These are phyloP conservation scores for Ophiostoma triangulosporum DNA, from an alignment of 2,329 filamentous ascomycete genomes.

Conservation along the genomic window DNA sequence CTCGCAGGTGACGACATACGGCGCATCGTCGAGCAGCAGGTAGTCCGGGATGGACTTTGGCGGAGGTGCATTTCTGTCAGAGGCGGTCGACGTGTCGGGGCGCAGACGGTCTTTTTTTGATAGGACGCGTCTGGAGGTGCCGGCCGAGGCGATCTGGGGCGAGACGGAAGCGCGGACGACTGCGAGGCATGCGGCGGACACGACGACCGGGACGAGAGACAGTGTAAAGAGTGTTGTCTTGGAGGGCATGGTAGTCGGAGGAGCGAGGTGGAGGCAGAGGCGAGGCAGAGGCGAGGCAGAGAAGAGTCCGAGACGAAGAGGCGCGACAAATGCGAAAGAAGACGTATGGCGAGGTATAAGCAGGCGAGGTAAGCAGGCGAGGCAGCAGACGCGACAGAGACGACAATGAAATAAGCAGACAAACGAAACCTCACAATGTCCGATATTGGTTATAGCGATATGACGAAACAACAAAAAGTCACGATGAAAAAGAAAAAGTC, in stretches of 20 bases:
- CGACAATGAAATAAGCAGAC: no score
- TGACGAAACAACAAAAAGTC: no score
- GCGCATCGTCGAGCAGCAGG: slow-evolving; percentile 1
- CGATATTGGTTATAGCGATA: no score
- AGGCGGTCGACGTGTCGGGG: not conserved
- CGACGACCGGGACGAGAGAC: slow-evolving; percentile 7
- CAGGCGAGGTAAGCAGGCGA: no score
- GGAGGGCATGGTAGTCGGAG: not conserved
- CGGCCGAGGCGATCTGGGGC: not conserved
- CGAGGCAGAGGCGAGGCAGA: not conserved
- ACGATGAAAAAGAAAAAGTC: no score
- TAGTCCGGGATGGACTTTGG: slow-evolving; percentile 9
- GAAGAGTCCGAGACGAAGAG: not conserved
- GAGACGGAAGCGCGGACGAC: slow-evolving; percentile 6
- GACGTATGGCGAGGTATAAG: no score
- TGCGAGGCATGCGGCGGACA: slow-evolving; percentile 5
- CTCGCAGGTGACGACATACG: slow-evolving; percentile 10
- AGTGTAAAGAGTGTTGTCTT: not conserved
- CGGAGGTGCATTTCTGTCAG: not conserved
- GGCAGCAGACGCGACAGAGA: no score
- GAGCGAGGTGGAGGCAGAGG: no score
- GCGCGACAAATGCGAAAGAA: no score
- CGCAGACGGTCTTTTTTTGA: not conserved
- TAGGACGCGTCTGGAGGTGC: not conserved
- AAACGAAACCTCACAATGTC: no score